A percentile compares a stretch with the other conserved stretches of the same genome.
Evolutionary conservation across 225 moss, liverwort and hornwort species (phyloP).

Genomic region (Straminergon stramineum): DNA sequence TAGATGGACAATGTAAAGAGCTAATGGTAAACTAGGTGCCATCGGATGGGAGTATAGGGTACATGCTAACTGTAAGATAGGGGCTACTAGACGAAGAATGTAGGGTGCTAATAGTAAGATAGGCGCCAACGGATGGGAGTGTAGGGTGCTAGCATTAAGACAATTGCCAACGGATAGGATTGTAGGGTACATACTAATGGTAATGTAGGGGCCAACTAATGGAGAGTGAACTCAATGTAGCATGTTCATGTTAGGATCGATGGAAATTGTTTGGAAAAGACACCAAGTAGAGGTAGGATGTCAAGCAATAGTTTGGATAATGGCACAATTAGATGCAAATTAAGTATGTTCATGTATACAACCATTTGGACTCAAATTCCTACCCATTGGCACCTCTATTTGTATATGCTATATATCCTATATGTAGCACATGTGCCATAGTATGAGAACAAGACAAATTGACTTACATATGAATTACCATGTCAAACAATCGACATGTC

Average conservation of each 20-base stretch:
- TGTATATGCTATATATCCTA: not conserved
- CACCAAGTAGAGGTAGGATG: not conserved
- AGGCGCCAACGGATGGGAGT: no score
- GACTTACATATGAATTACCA: not conserved
- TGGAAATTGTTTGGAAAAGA: not conserved
- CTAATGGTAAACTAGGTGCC: not conserved
- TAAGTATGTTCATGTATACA: not conserved
- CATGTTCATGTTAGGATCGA: not conserved
- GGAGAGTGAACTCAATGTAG: not conserved
- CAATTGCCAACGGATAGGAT: no score
- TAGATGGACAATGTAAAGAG: fast-evolving
- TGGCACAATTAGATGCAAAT: not conserved
- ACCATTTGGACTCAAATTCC: not conserved
- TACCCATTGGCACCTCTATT: fast-evolving
- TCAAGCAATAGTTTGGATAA: not conserved
- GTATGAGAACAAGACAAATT: not conserved
- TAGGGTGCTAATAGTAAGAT: no score
- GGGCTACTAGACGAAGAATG: no score
- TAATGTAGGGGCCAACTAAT: not conserved
- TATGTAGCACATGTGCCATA: not conserved
- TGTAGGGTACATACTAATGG: no score
- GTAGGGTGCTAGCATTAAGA: no score
- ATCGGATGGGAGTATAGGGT: not conserved
- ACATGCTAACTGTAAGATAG: not conserved
- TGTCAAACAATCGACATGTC: not conserved